Evolutionary conservation across 345 rosid species (phyloP).

Genomic region (Lenwebbia sp.): DNA sequence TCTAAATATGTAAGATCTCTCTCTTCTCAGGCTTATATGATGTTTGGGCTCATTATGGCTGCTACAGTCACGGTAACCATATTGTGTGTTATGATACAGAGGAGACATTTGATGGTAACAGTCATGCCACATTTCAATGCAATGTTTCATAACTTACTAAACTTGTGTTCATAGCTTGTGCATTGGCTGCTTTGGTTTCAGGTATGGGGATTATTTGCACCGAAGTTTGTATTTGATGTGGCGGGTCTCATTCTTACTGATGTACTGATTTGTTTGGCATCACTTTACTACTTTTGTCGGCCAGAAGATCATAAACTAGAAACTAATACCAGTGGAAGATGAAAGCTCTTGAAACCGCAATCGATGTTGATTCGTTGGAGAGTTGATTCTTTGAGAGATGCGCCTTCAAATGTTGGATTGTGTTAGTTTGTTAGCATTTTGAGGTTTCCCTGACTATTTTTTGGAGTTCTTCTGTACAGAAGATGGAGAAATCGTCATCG

Average conservation of each 20-base stretch:
- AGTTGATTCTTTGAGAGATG: not conserved
- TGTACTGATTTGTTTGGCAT: conserved; percentile 54
- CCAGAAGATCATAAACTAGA: not conserved
- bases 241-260: conserved; percentile 60
- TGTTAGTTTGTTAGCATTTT: not conserved
- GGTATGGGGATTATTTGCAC: conserved; percentile 98
- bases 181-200: conserved; percentile 19
- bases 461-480: not conserved
- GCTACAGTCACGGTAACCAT: conserved; percentile 51
- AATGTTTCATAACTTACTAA: not conserved
- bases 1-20: not conserved
- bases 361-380: not conserved
- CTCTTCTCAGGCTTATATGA: conserved; percentile 50
- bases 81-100: conserved; percentile 68
- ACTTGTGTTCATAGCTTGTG: not conserved
- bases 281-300: conserved; percentile 26
- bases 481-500: not conserved
- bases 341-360: not conserved
- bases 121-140: not conserved
- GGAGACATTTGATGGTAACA: conserved; percentile 87
- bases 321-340: not conserved
- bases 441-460: not conserved
- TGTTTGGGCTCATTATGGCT: conserved; percentile 50
- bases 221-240: conserved; percentile 79
- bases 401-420: not conserved